phyloP scores from a whole-genome alignment of 176 grass and related monocot species.

The Bothriochloa decipiens region DNA sequence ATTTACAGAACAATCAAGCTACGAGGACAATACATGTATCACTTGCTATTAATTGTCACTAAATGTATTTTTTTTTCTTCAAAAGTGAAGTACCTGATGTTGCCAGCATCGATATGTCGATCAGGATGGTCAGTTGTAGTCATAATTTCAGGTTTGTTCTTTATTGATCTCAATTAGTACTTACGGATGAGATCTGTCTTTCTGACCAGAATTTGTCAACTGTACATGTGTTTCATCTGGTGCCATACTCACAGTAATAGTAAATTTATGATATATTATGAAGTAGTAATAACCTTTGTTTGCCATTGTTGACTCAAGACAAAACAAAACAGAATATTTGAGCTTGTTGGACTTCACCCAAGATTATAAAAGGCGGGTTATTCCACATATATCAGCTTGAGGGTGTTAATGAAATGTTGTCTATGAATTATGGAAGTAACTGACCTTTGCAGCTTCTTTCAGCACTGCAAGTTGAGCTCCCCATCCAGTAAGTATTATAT shows the following conservation, averaged over 20 bases:
- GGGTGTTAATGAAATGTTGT: background rate
- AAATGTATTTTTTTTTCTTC: background rate
- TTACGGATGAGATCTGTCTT: too few relatives aligned
- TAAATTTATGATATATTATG: background rate
- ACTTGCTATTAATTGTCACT: background rate
- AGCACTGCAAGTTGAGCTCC: slow-evolving; percentile 87
- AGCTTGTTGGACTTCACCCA: background rate
- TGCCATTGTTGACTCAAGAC: background rate
- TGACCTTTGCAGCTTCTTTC: slow-evolving; percentile 90
- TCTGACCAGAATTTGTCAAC: too few relatives aligned
- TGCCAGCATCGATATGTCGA: background rate
- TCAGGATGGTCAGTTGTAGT: too few relatives aligned
- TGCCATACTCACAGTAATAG: background rate
- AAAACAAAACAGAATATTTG: background rate
- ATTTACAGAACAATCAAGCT: background rate
- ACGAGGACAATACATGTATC: background rate
- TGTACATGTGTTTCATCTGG: too few relatives aligned
- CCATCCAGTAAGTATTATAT: slow-evolving; percentile 93
- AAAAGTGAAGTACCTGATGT: too few relatives aligned
- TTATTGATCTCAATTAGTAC: too few relatives aligned
- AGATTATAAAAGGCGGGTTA: background rate
- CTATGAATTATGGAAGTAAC: background rate
- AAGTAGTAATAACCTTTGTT: background rate
- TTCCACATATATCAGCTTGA: background rate
- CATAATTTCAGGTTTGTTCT: too few relatives aligned